A percentile compares a stretch with the other conserved stretches of the same genome.
phyloP scores from a whole-genome alignment of 2,329 filamentous ascomycete genomes.

The Xylariaceae sp. region DNA sequence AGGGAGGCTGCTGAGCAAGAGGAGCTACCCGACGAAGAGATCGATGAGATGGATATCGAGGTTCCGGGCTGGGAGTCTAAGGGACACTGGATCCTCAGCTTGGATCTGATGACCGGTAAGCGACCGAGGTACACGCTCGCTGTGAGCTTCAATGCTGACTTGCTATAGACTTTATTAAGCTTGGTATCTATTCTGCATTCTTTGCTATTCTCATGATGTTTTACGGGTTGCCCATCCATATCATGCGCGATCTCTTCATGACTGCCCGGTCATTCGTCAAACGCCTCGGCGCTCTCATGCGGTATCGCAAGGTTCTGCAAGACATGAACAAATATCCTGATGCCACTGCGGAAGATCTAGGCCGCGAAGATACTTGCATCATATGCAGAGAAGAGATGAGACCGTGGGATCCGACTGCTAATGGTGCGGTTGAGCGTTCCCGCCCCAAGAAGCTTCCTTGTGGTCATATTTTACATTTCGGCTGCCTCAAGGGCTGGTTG shows the following conservation, averaged over 20 bases:
- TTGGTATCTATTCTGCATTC: slow-evolving; percentile 84
- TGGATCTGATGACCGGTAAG: slow-evolving; percentile 79
- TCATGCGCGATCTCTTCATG: slow-evolving; percentile 91
- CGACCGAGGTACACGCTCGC: slow-evolving; percentile 1
- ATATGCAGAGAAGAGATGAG: slow-evolving; percentile 97
- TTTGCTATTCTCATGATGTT: slow-evolving; percentile 91
- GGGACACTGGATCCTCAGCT: slow-evolving; percentile 82
- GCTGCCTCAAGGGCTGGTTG: slow-evolving; percentile 93
- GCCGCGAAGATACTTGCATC: slow-evolving; percentile 88
- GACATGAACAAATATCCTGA: slow-evolving; percentile 96
- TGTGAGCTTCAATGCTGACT: slow-evolving; percentile 10
- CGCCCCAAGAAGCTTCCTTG: slow-evolving; percentile 95
- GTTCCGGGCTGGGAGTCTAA: slow-evolving; percentile 96
- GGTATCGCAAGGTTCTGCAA: slow-evolving; percentile 84
- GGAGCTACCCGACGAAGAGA: slow-evolving; percentile 59
- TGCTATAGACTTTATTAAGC: slow-evolving; percentile 75
- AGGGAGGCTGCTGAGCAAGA: slow-evolving; percentile 43
- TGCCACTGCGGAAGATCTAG: slow-evolving; percentile 80
- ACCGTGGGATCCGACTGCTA: slow-evolving; percentile 62
- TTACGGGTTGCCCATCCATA: slow-evolving; percentile 94
- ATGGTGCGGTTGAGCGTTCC: slow-evolving; percentile 73
- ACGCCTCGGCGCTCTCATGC: slow-evolving; percentile 79
- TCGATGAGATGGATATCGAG: slow-evolving; percentile 92
- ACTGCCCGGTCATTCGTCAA: slow-evolving; percentile 90
- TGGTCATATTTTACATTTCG: slow-evolving; percentile 90